Evolutionary conservation across 225 moss, liverwort and hornwort species (phyloP).

Genomic region (Pseudoscleropodium purum): DNA sequence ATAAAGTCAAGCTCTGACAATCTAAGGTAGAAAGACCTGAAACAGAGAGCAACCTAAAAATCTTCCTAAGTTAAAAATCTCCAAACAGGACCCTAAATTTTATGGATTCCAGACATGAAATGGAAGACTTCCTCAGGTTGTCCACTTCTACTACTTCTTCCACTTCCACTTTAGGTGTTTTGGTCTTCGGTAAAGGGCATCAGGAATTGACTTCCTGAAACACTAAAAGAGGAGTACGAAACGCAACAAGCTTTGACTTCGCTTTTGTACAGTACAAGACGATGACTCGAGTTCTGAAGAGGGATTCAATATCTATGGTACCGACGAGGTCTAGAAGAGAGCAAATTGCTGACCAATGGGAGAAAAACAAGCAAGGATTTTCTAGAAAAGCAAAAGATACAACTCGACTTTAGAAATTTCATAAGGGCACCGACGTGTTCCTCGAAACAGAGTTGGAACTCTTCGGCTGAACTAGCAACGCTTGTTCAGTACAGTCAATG

Average conservation of each 20-base stretch:
- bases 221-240: background rate
- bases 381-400: background rate
- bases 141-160: background rate
- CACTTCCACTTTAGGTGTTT: background rate
- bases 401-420: background rate
- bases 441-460: background rate
- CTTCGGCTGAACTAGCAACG: background rate
- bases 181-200: background rate
- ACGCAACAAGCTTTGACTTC: background rate
- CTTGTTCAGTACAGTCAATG: background rate
- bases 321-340: background rate
- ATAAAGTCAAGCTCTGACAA: background rate
- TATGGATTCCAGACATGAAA: background rate
- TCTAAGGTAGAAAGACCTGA: background rate
- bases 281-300: background rate
- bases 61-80: no score
- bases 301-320: background rate
- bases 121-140: no score
- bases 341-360: background rate
- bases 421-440: background rate
- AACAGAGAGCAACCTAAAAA: background rate
- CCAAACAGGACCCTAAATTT: background rate
- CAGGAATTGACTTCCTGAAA: background rate
- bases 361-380: background rate
- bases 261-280: background rate